Percentiles rank a stretch among this genome's conserved stretches.
These are phyloP conservation scores for Ogataea wickerhamii DNA, from an alignment of 805 yeast species.

Conservation along the genomic window DNA sequence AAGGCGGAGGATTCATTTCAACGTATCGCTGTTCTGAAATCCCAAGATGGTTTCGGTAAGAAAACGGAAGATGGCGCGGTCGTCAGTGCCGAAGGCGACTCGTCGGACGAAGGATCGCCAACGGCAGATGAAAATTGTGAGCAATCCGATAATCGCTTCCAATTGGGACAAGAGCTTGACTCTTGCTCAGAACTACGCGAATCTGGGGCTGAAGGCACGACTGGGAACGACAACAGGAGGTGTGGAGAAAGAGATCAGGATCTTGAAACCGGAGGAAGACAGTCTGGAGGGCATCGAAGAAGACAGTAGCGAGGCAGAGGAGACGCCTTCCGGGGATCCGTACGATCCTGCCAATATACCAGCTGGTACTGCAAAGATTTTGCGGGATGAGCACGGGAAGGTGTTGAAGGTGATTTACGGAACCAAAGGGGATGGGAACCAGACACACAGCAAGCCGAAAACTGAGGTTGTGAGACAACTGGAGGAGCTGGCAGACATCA, in stretches of 20 bases:
- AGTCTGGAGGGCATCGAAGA: conserved; percentile 27
- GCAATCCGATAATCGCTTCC: conserved; percentile 80
- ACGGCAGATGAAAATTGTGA: conserved; percentile 58
- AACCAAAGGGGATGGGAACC: conserved; percentile 37
- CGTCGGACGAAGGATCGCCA: conserved; percentile 69
- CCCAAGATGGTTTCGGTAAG: conserved; percentile 54
- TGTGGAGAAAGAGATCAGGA: conserved; percentile 52
- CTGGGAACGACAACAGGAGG: conserved; percentile 78
- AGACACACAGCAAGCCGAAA: conserved; percentile 18
- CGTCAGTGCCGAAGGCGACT: conserved; percentile 66
- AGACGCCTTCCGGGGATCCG: conserved; percentile 35
- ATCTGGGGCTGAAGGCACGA: conserved; percentile 69
- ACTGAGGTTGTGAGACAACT: conserved; percentile 67
- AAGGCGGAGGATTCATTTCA: no score
- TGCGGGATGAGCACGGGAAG: conserved; percentile 66
- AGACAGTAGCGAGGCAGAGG: conserved; percentile 34
- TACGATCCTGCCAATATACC: conserved; percentile 61
- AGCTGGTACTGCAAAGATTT: conserved; percentile 73
- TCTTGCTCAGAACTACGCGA: conserved; percentile 79
- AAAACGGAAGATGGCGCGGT: conserved; percentile 76
- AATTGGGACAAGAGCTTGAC: conserved; percentile 88
- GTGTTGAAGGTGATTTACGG: conserved; percentile 70
- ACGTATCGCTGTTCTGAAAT: no score
- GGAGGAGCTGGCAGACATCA: conserved; percentile 53
- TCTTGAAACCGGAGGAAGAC: conserved; percentile 34